Conservation (phyloP, 148 eudicot species). For the Diospyros lotus region DNA sequence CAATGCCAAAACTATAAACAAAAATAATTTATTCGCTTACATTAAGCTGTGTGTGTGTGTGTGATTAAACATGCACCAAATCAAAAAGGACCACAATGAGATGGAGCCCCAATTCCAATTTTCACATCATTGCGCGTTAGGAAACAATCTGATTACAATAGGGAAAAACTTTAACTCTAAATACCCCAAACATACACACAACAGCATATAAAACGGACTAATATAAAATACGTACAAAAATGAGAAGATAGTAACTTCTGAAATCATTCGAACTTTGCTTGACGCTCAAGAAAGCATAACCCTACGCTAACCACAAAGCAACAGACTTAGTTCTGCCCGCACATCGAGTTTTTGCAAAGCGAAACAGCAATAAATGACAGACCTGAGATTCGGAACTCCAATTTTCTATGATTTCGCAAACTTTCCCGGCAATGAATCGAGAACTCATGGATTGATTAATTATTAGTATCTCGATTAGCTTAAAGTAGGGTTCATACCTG, state of each 20-base stretch:
- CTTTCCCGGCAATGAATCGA: constrained; percentile 9
- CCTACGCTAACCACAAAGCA: not conserved
- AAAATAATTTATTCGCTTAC: not conserved
- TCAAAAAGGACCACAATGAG: not conserved
- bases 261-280: not conserved
- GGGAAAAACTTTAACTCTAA: not conserved
- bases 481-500: not conserved
- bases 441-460: not conserved
- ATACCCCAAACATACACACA: not conserved
- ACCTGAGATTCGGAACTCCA: no score
- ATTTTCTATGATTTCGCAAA: not conserved
- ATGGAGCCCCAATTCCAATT: not conserved
- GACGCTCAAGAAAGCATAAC: not conserved
- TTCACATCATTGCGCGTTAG: not conserved
- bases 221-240: not conserved
- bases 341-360: not conserved
- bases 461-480: not conserved
- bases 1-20: not conserved
- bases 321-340: not conserved
- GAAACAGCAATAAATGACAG: not conserved
- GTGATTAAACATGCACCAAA: not conserved
- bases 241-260: not conserved
- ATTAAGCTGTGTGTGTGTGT: not conserved
- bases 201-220: not conserved
- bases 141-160: no score